Evolutionary conservation across 208 protist species (phyloP), one percentile per base, ranked within the genome.

Genomic region (Novymonas esmeraldas): DNA sequence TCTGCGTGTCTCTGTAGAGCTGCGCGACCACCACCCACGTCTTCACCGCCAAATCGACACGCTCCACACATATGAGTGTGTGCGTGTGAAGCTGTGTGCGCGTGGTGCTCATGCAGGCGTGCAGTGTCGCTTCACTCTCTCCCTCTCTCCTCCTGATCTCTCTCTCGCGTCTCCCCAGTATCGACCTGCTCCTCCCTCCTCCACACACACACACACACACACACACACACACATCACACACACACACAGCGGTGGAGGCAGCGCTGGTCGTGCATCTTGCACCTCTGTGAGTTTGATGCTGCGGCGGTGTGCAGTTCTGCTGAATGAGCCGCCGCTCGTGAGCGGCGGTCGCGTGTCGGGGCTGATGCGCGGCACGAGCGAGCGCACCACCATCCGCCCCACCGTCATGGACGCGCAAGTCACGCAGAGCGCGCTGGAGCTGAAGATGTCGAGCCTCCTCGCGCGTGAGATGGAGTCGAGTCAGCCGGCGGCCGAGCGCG

Each of bases 371-470:
- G 44, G 36, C 29, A 26, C 16, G 16, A 6, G 38, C 7, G 56
- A 57, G 42, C n/a, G 41, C 10, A n/a, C 42, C 1, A 41, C 76
- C 14, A 85, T 89, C 65, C 76, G 80, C 33, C 74, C 86, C 0
- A 76, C 69, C 20, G 49, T 92, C 18, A 55, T 50, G 11, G 76
- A 69, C 29, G 68, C 73, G 20, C 52, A 79, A 9, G 69, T 87
- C 39, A 73, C 76, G 4, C 64, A 83, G 36, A 65, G 45, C 1
- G 86, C 78, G 2, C 61, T 83, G 33, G 52, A 79, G 28, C 22
- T 66, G 10, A 87, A 76, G 61, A 68, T 79, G 73, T 75, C 42
- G 26, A 84, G 64, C 34, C 48, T 82, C 2, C 75, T 84, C 1
- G 59, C 73, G 9, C 45, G 45, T 3, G 73, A 82, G 28, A 33